phyloP scores from a whole-genome alignment of 2,329 filamentous ascomycete genomes.

The Ophiosphaerella korrae region DNA sequence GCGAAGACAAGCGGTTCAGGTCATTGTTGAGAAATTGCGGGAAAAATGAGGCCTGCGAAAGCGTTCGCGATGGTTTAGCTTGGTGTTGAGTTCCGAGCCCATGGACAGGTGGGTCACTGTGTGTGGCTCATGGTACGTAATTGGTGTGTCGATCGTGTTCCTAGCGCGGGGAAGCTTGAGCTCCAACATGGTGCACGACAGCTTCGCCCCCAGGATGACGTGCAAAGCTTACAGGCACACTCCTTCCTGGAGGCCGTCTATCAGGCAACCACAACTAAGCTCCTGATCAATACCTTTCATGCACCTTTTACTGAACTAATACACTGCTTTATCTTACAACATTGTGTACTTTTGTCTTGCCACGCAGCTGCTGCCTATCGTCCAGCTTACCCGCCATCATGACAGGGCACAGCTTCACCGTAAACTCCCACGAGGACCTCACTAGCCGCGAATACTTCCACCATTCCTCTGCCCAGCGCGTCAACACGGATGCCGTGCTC shows the following conservation, averaged over 20 bases:
- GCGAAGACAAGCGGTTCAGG: not conserved
- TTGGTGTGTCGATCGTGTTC: not conserved
- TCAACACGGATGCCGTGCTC: conserved; percentile 52
- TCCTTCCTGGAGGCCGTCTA: conserved; percentile 7
- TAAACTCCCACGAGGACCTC: conserved; percentile 40
- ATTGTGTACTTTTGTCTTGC: too few species aligned
- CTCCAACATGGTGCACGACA: not conserved
- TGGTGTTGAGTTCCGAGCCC: conserved; percentile 5
- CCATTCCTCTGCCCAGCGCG: conserved; percentile 50
- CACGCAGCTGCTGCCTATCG: too few species aligned
- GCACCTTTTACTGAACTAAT: not conserved
- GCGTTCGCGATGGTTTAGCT: not conserved
- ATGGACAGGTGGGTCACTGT: not conserved
- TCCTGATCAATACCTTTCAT: not conserved
- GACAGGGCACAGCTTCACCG: conserved; percentile 32
- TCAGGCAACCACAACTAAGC: conserved; percentile 7
- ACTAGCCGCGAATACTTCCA: conserved; percentile 50
- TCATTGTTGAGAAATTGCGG: not conserved
- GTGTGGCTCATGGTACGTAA: not conserved
- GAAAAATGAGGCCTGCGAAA: not conserved
- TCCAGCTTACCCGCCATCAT: conserved; percentile 13
- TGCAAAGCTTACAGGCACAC: conserved; percentile 2
- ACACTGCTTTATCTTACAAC: too few species aligned
- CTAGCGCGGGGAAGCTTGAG: conserved; percentile 5
- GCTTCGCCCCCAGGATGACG: conserved; percentile 2